These are phyloP conservation scores for Xylaria cubensis DNA, from an alignment of 495 filamentous ascomycete genomes.

Conservation along the genomic window DNA sequence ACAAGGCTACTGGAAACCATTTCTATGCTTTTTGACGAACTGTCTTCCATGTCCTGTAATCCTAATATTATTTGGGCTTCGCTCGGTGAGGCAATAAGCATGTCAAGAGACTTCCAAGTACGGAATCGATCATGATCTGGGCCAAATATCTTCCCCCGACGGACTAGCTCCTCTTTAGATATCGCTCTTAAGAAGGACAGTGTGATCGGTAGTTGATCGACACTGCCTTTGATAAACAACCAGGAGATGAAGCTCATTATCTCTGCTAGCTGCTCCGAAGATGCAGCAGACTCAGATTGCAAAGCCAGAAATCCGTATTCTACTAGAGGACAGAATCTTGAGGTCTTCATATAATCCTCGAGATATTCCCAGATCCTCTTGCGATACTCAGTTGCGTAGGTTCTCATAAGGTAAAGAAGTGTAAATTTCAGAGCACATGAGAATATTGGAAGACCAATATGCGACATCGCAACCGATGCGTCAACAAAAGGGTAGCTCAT, in stretches of 20 bases:
- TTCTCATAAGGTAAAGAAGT: not conserved
- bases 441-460: not conserved
- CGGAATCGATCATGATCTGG: constrained; percentile 4
- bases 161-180: constrained; percentile 11
- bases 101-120: constrained; percentile 7
- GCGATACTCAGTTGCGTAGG: not conserved
- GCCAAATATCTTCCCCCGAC: not conserved
- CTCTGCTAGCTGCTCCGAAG: not conserved
- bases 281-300: not conserved
- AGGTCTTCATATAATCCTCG: not conserved
- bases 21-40: not conserved
- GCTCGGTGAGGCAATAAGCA: not conserved
- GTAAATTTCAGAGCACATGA: constrained; percentile 9
- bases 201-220: not conserved
- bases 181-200: not conserved
- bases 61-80: not conserved
- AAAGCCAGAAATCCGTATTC: not conserved
- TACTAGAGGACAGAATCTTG: constrained; percentile 7
- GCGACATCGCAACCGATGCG: constrained; percentile 8
- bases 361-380: not conserved
- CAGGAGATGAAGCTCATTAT: not conserved
- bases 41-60: not conserved
- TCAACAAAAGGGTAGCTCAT: constrained; percentile 29
- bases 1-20: not conserved
- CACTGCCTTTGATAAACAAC: not conserved